Base-by-base conservation (phyloP, 495 filamentous ascomycete species). In the Podospora pseudoanserina region DNA sequence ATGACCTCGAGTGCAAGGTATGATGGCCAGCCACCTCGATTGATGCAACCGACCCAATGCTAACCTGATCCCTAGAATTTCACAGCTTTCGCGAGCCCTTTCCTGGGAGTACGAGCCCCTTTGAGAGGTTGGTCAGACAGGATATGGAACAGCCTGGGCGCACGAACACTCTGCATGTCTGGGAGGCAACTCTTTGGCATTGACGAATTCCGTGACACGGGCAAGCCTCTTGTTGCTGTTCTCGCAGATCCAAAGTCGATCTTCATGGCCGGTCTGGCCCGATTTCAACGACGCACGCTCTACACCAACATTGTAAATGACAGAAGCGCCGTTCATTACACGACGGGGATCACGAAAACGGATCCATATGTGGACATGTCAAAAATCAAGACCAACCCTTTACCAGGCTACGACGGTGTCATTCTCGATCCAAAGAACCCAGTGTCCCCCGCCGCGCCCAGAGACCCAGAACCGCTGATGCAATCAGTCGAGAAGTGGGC, bases 281-380 rank as follows among this genome's bases (percentile, higher is more conserved):
- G 79, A 69, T 98, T 98, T 78, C 84, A 87, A 69, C 83, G 90
- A 34, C 88, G 88, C 34, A 87, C 83, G 20, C 79, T 94, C 1
- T 98, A 98, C 75, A 86, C 90, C 11, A 98, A 97, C 72, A 84
- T 94, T 60, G 79, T 90, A 67, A 97, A 97, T 74, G 94, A 98
- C 78, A 83, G 89, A 49, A 88, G 86, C 28, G 91, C 90, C 3
- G 83, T 86, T 4, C 95, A 89, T 79, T 97, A 96, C 78, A 97
- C 95, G 0, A 89, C 92, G 2, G 80, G 76, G 58, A 90, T 97
- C 56, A 84, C 89, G 6, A 85, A 85, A 62, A 88, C 81, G 4
- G 91, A 98, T 72, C 94, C 92, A 0, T 97, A 86, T 79, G 74
- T 72, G n/a, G 81, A 92, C 68, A 74, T 90, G 49, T 85, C 88